Percentiles rank a stretch among this genome's conserved stretches.
These are phyloP conservation scores for Populus davidiana DNA, from an alignment of 345 rosid genomes.

Conservation along the genomic window DNA sequence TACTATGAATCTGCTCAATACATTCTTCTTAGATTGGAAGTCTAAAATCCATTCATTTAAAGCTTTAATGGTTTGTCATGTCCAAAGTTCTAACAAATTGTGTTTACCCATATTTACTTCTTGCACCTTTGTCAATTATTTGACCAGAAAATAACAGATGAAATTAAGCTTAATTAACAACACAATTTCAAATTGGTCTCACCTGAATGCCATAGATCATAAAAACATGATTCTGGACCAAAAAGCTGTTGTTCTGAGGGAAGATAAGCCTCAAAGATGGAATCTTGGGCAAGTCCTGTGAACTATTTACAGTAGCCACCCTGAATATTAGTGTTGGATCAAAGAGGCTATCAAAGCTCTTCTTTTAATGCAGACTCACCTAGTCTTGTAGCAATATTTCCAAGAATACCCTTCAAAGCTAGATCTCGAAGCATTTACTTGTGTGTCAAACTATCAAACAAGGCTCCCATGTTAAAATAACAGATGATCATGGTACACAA, in stretches of 20 bases:
- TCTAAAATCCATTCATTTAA: too few species aligned
- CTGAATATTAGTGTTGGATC: not conserved
- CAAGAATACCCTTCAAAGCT: constrained; percentile 52
- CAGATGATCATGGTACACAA: not conserved
- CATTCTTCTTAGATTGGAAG: too few species aligned
- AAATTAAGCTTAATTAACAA: not conserved
- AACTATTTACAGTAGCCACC: constrained; percentile 34
- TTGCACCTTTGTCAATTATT: not conserved
- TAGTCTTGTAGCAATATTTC: constrained; percentile 74
- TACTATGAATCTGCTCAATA: too few species aligned
- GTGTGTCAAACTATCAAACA: constrained; percentile 53
- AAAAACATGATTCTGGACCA: constrained; percentile 67
- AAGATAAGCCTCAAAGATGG: constrained; percentile 67
- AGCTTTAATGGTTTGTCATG: not conserved
- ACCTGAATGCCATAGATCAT: constrained; percentile 62
- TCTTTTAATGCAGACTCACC: constrained; percentile 38
- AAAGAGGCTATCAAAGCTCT: constrained; percentile 7
- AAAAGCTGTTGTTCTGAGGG: constrained; percentile 62
- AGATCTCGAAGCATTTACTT: constrained; percentile 48
- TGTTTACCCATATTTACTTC: not conserved
- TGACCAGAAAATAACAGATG: not conserved
- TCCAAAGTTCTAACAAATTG: not conserved
- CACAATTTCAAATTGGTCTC: constrained; percentile 8
- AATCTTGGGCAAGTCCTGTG: constrained; percentile 45
- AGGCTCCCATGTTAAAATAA: constrained; percentile 12